A percentile compares a stretch with the other conserved stretches of the same genome.
Evolutionary conservation across 257 asterid species (phyloP).

Genomic region (Fraxinus cuspidata): DNA sequence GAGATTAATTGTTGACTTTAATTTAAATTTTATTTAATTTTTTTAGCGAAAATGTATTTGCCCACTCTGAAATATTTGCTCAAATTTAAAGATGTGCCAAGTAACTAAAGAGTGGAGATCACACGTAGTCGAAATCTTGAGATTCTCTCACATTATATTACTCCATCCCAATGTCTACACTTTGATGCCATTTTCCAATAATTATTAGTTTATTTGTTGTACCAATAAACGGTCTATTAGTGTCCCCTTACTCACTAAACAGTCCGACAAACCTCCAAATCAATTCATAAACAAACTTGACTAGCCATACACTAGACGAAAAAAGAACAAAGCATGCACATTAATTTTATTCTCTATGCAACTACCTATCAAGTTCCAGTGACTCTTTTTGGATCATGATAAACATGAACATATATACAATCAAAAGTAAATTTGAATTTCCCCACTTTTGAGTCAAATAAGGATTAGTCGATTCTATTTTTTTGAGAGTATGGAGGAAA

Average conservation of each 20-base stretch:
- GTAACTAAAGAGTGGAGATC: background rate
- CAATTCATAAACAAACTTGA: conserved; percentile 8
- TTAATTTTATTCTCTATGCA: conserved; percentile 10
- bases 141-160: background rate
- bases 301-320: background rate
- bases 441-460: too few species aligned
- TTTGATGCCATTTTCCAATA: background rate
- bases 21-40: too few species aligned
- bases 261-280: conserved; percentile 20
- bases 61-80: background rate
- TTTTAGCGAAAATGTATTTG: too few species aligned
- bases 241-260: conserved; percentile 26
- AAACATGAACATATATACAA: conserved; percentile 17
- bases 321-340: conserved; percentile 9
- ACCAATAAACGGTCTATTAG: background rate
- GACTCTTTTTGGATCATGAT: conserved; percentile 22
- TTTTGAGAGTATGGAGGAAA: background rate
- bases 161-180: background rate
- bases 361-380: conserved; percentile 29
- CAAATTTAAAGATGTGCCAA: background rate
- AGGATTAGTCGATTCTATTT: too few species aligned
- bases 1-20: too few species aligned
- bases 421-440: background rate
- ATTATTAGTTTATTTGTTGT: background rate
- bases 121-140: background rate